These are phyloP conservation scores for Ophiostoma sp. DNA, from an alignment of 2,329 filamentous ascomycete genomes.

Conservation along the genomic window DNA sequence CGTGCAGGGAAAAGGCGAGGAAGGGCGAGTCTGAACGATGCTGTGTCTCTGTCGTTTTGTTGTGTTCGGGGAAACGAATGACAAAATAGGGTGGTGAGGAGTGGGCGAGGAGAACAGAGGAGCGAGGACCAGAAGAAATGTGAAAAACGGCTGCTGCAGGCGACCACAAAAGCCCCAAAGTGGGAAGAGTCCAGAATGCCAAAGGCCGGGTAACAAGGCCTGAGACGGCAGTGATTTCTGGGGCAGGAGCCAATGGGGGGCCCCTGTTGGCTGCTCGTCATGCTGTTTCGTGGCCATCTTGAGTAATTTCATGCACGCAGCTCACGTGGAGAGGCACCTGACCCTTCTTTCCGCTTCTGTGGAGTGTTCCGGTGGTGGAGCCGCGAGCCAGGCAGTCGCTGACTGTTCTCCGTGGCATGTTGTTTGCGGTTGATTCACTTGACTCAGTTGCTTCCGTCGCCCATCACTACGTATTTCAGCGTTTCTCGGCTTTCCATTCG, in stretches of 20 bases:
- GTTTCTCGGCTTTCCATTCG: background rate
- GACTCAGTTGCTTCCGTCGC: conserved; percentile 8
- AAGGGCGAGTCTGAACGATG: background rate
- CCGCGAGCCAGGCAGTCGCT: background rate
- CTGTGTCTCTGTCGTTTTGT: conserved; percentile 11
- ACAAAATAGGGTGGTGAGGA: background rate
- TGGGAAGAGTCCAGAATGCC: conserved; percentile 20
- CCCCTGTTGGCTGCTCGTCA: background rate
- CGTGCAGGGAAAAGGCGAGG: background rate
- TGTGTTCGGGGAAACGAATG: conserved; percentile 9
- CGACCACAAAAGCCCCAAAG: conserved; percentile 18
- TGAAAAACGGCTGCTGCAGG: conserved; percentile 21
- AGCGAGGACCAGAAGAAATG: conserved; percentile 13
- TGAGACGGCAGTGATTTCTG: conserved; percentile 10
- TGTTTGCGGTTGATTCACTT: conserved; percentile 1
- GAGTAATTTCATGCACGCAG: background rate
- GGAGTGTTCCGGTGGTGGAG: conserved; percentile 4
- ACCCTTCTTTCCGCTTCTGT: conserved; percentile 1
- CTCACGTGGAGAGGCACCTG: background rate
- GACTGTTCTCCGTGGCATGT: background rate
- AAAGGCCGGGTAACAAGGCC: conserved; percentile 19
- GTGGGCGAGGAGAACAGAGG: background rate
- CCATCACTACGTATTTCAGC: background rate
- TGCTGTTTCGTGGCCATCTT: background rate
- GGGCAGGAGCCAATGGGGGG: conserved; percentile 9